Conservation (phyloP, 2,329 filamentous ascomycete species). For the Arthrobotrys sinensis region DNA sequence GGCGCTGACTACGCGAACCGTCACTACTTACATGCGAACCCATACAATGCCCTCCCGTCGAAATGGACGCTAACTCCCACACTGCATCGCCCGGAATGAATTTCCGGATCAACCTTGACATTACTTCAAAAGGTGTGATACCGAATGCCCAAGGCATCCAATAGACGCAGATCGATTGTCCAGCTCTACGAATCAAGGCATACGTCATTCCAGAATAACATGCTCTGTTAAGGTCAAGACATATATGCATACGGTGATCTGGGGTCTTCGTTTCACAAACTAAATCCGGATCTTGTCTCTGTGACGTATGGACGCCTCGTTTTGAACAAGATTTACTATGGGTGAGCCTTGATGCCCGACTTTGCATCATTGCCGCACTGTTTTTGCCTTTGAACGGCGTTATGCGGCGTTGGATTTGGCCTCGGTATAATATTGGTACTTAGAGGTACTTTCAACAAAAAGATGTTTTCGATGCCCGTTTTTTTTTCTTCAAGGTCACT, state of each 20-base stretch:
- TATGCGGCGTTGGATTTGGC: neutral
- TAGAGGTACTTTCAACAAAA: neutral
- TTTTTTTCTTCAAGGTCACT: neutral
- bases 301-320: neutral
- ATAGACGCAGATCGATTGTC: too few species aligned
- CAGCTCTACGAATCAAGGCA: too few species aligned
- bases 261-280: neutral
- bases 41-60: too few species aligned
- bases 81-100: too few species aligned
- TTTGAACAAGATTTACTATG: neutral
- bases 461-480: too few species aligned
- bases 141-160: too few species aligned
- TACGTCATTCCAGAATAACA: neutral
- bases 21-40: too few species aligned
- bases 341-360: neutral
- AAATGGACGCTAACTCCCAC: too few species aligned
- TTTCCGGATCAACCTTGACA: too few species aligned
- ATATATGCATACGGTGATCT: neutral
- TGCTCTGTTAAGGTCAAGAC: neutral
- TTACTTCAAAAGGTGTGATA: too few species aligned
- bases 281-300: neutral
- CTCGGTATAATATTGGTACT: neutral
- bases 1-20: too few species aligned
- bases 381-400: neutral
- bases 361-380: neutral